Evolutionary conservation across 192 early-diverging fungal genomes (phyloP), one percentile per base, ranked within the genome.

Genomic region (Dissophora ornata): DNA sequence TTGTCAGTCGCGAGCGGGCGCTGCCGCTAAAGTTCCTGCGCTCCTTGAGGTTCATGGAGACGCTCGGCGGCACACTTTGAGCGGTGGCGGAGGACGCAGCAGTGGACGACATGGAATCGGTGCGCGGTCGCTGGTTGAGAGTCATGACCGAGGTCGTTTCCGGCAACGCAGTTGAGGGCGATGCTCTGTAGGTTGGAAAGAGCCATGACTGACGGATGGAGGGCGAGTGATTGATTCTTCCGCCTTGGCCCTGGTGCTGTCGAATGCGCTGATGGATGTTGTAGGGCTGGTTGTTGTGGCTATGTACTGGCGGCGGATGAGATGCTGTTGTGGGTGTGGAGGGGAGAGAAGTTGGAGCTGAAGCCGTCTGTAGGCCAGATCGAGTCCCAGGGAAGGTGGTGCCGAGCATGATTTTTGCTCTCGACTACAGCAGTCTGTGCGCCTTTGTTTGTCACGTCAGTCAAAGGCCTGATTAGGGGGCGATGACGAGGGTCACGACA

Each of bases 181-280:
- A 67, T 2, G 73, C 73, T 50, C 73, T 47, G 40, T 67, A 55
- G 21, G 73, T 62, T 19, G 73, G 73, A 49, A 77, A 67, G 36
- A 77, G 51, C 73, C 73, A 77, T 5, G 73, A 77, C 30, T 77
- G 73, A n/a, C 73, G 73, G 28, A 77, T 55, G 30, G 71, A 75
- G 12, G 71, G 71, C 6, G 73, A 67, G 3, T 66, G 26, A 49
- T 55, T 62, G 30, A 30, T 21, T 19, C 73, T 42, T 13, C 44
- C 50, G 29, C 52, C 52, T 8, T 48, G 52, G 16, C 34, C 51
- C 6, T 55, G 29, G 19, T n/a, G 48, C 25, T 69, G 64, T 2
- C 64, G 73, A 21, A 77, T 50, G 22, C 73, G 64, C n/a, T 60
- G 70, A 13, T 67, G 73, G 36, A 77, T 62, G 32, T 77, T 67